Conservation (phyloP, 169 alveolate species). For the Pseudocohnilembus persalinus region DNA sequence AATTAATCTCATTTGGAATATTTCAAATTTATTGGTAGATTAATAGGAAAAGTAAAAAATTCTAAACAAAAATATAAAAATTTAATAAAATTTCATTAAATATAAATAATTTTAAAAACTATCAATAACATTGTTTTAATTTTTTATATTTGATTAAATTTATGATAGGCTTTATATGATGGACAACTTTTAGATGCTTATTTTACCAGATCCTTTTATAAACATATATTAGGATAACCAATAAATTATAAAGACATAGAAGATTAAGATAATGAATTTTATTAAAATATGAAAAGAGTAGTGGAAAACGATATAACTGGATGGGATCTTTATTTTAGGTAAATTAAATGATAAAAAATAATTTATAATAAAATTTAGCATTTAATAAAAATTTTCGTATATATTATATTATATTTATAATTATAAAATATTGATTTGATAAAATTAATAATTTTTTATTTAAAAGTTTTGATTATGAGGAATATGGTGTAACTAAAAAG, state of each 20-base stretch:
- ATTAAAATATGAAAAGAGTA: conserved; percentile 93
- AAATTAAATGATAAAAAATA: no score
- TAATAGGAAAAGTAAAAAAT: conserved; percentile 91
- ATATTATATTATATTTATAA: conserved; percentile 25
- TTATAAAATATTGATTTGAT: conserved; percentile 82
- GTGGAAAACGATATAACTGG: conserved; percentile 92
- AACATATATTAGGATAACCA: conserved; percentile 96
- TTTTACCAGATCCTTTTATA: conserved; percentile 97
- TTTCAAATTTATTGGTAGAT: conserved; percentile 98
- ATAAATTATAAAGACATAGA: conserved; percentile 97
- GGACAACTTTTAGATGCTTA: conserved; percentile 96
- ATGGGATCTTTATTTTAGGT: conserved; percentile 70
- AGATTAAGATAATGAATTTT: conserved; percentile 97
- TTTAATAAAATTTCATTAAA: not conserved
- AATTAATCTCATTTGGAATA: conserved; percentile 95
- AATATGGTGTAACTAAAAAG: conserved; percentile 93
- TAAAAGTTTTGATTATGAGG: conserved; percentile 88
- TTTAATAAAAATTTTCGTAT: conserved; percentile 21
- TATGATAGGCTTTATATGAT: conserved; percentile 90
- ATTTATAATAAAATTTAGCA: conserved; percentile 79
- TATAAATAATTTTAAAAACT: no score
- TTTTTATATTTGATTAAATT: no score
- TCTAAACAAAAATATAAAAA: not conserved
- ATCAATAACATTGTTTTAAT: no score
- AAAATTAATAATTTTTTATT: no score